Percentiles rank a stretch among this genome's conserved stretches.
Evolutionary conservation across 2,329 filamentous ascomycete genomes (phyloP).

Genomic region (Trichocomaceae sp.): DNA sequence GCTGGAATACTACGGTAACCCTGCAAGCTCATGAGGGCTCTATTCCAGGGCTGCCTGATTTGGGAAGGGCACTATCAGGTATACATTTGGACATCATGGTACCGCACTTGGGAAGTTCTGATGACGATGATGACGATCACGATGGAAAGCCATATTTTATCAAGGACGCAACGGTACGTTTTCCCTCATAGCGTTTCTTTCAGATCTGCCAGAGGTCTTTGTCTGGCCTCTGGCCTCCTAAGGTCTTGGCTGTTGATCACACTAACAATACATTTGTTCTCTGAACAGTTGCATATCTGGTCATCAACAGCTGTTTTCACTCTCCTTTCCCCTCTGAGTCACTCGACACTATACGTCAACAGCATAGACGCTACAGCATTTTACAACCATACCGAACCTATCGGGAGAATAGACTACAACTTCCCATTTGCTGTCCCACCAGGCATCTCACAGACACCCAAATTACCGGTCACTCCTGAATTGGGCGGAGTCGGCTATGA

Average conservation of each 20-base stretch:
- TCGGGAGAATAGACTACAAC: conserved; percentile 70
- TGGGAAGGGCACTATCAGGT: conserved; percentile 66
- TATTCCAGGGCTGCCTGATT: conserved; percentile 64
- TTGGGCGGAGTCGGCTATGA: conserved; percentile 74
- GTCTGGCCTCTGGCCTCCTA: not conserved
- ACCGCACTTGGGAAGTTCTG: conserved; percentile 58
- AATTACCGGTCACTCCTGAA: conserved; percentile 75
- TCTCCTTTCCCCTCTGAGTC: conserved; percentile 67
- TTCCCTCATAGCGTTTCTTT: conserved; percentile 14
- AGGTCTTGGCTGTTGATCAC: not conserved
- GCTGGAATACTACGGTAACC: conserved; percentile 74
- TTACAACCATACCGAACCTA: conserved; percentile 70
- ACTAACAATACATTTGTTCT: conserved; percentile 13
- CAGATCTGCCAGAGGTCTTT: not conserved
- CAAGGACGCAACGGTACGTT: conserved; percentile 61
- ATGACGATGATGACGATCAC: conserved; percentile 32
- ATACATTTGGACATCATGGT: conserved; percentile 66
- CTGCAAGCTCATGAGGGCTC: conserved; percentile 64
- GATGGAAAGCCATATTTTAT: conserved; percentile 63
- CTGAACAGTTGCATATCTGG: conserved; percentile 61
- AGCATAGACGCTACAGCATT: conserved; percentile 76
- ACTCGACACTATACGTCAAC: conserved; percentile 70
- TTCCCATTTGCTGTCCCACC: conserved; percentile 70
- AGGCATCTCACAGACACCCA: conserved; percentile 64
- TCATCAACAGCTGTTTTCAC: conserved; percentile 81